Percentiles rank a stretch among this genome's conserved stretches.
Conservation (phyloP, 192 early-diverging fungal genomes). For the Phycomyces blakesleeanus region DNA sequence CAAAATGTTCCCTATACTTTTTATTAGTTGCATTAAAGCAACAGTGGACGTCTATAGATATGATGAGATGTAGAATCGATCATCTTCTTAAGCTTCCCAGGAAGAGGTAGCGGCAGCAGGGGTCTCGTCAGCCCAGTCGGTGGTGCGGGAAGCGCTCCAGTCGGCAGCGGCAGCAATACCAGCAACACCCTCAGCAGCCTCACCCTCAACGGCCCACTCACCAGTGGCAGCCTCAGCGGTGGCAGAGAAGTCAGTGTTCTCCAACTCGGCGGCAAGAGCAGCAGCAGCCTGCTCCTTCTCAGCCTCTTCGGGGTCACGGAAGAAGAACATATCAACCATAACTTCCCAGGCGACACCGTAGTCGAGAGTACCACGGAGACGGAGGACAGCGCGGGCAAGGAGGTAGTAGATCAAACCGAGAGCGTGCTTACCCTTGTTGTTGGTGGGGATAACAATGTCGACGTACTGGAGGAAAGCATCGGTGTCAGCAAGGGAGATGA, state of each 20-base stretch:
- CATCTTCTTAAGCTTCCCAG: conserved; percentile 32
- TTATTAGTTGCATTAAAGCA: neutral
- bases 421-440: conserved; percentile 99
- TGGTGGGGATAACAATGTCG: conserved; percentile 98
- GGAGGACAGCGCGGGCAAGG: conserved; percentile 97
- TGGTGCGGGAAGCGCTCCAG: conserved; percentile 29
- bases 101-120: conserved; percentile 23
- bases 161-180: conserved; percentile 42
- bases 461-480: conserved; percentile 93
- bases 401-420: conserved; percentile 98
- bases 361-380: conserved; percentile 90
- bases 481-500: conserved; percentile 98
- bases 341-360: conserved; percentile 87
- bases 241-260: conserved; percentile 34
- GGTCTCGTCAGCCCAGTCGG: conserved; percentile 38
- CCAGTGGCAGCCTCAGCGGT: conserved; percentile 35
- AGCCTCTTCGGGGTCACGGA: conserved; percentile 95
- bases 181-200: conserved; percentile 41
- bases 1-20: neutral
- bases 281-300: conserved; percentile 85
- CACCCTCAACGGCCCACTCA: conserved; percentile 69
- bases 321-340: conserved; percentile 99
- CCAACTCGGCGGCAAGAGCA: conserved; percentile 35
- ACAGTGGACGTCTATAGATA: conserved; percentile 13
- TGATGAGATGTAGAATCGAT: conserved; percentile 1